Evolutionary conservation across 1,139 yeast species (phyloP).

Genomic region (Suhomyces guaymorum): DNA sequence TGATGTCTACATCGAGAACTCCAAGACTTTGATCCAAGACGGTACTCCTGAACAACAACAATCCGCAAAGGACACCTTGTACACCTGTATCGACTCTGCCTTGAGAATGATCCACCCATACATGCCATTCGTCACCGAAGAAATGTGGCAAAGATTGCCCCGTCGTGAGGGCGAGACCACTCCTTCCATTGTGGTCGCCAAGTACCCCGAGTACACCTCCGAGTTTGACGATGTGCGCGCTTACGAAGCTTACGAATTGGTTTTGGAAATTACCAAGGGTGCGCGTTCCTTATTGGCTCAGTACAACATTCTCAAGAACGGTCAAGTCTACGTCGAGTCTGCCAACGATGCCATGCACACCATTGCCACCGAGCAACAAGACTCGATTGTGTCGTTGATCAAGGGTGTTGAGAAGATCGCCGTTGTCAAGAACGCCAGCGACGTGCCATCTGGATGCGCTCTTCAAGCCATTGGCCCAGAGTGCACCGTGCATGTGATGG

Average conservation of each 20-base stretch:
- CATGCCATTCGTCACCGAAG: constrained; percentile 97
- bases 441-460: constrained; percentile 88
- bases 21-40: constrained; percentile 87
- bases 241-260: constrained; percentile 73
- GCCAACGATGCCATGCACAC: constrained; percentile 46
- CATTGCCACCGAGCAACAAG: constrained; percentile 69
- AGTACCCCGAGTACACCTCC: constrained; percentile 67
- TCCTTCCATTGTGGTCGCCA: constrained; percentile 74
- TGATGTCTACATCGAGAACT: constrained; percentile 97
- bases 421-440: constrained; percentile 54
- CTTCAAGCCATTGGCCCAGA: constrained; percentile 77
- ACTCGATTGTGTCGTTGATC: constrained; percentile 83
- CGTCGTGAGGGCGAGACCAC: constrained; percentile 73
- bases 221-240: constrained; percentile 66
- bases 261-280: constrained; percentile 83
- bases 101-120: constrained; percentile 93
- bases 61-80: constrained; percentile 91
- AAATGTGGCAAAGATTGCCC: constrained; percentile 98
- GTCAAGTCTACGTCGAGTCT: constrained; percentile 80
- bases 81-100: constrained; percentile 90
- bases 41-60: constrained; percentile 82
- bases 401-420: constrained; percentile 80
- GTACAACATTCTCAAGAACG: constrained; percentile 84
- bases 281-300: constrained; percentile 92
- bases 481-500: constrained; percentile 84